Percentiles rank a stretch among this genome's conserved stretches.
These are phyloP conservation scores for Paraphaeosphaeria minitans DNA, from an alignment of 2,329 filamentous ascomycete genomes.

Conservation along the genomic window DNA sequence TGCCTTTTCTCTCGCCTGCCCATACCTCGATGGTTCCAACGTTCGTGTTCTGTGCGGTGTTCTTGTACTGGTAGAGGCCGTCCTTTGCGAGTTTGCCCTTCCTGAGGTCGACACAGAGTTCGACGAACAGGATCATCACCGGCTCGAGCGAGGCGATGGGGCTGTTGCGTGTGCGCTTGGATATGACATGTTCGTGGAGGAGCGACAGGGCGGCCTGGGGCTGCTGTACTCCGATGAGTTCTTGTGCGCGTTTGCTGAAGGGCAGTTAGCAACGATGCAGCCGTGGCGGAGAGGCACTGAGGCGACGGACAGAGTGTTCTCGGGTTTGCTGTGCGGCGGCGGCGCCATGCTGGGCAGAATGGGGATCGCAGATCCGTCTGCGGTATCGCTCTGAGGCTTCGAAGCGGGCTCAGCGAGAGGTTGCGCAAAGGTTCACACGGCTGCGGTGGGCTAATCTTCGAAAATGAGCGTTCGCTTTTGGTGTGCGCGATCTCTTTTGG, in stretches of 20 bases:
- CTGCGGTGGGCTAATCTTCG: conserved; percentile 6
- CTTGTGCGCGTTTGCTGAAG: conserved; percentile 75
- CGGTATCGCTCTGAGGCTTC: conserved; percentile 35
- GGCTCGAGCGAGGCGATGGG: conserved; percentile 96
- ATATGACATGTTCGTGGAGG: conserved; percentile 98
- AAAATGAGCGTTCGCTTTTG: conserved; percentile 3
- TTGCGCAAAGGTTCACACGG: conserved; percentile 28
- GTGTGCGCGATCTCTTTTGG: not conserved
- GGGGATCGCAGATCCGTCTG: conserved; percentile 31
- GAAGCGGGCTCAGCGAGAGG: conserved; percentile 34
- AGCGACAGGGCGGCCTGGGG: conserved; percentile 88
- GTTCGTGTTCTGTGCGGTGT: conserved; percentile 98
- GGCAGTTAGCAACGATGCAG: conserved; percentile 23
- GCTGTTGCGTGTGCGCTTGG: conserved; percentile 95
- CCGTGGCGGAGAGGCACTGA: conserved; percentile 9
- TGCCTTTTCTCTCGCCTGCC: not conserved
- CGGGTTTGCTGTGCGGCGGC: conserved; percentile 94
- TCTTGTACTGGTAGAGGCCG: conserved; percentile 99
- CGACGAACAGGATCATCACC: conserved; percentile 96
- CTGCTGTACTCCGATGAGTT: conserved; percentile 98
- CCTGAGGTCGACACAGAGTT: conserved; percentile 94
- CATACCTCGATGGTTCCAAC: conserved; percentile 93
- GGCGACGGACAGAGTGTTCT: conserved; percentile 78
- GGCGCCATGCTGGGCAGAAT: conserved; percentile 74
- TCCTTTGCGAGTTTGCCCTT: conserved; percentile 99